These are phyloP conservation scores for Aspergillus pseudoterreus DNA, from an alignment of 2,329 filamentous ascomycete genomes.

Conservation along the genomic window DNA sequence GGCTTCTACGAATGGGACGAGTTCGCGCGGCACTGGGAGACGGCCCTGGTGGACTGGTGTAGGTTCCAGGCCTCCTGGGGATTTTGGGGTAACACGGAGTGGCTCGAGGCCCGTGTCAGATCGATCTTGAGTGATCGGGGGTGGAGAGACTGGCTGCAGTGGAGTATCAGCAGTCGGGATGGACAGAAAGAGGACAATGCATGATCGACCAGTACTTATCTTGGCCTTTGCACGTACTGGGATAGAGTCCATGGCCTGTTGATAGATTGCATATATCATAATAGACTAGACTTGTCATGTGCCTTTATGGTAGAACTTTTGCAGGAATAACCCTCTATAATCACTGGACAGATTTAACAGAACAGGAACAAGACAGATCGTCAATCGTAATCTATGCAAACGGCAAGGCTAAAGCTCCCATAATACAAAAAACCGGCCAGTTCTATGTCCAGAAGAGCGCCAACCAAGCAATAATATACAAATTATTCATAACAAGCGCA, in stretches of 20 bases:
- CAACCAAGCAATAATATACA: neutral
- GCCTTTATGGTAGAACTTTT: too few relatives aligned
- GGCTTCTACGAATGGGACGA: conserved; percentile 52
- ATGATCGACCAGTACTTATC: too few relatives aligned
- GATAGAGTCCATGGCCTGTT: too few relatives aligned
- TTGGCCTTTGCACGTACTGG: too few relatives aligned
- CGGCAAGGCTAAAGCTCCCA: neutral
- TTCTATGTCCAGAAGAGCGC: neutral
- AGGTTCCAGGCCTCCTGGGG: conserved; percentile 60
- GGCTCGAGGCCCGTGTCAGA: conserved; percentile 55
- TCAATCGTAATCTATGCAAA: neutral
- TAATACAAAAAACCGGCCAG: neutral
- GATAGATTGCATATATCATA: too few relatives aligned
- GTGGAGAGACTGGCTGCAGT: conserved; percentile 47
- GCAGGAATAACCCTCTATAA: too few relatives aligned
- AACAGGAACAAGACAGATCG: too few relatives aligned
- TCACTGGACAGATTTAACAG: too few relatives aligned
- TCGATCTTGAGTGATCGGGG: conserved; percentile 44
- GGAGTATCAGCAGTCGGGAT: conserved; percentile 11
- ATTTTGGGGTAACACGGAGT: conserved; percentile 59
- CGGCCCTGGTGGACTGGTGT: conserved; percentile 65
- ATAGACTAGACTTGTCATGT: too few relatives aligned
- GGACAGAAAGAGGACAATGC: neutral
- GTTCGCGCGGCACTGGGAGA: conserved; percentile 62
- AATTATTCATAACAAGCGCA: conserved; percentile 26